Evolutionary conservation across 148 eudicot genomes (phyloP).

Genomic region (Suaeda aralocaspica): DNA sequence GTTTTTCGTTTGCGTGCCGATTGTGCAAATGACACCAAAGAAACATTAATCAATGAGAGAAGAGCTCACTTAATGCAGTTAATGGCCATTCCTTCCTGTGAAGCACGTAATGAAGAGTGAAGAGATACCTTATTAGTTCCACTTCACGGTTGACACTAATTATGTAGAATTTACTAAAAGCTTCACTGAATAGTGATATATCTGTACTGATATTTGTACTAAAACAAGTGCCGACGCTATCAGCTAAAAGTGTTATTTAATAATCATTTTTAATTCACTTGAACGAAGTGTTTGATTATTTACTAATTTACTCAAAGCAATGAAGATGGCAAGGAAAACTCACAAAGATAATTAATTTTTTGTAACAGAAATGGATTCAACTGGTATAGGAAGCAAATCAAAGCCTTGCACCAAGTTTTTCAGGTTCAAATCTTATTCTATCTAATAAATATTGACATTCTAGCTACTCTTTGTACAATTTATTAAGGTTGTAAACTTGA

Average conservation of each 20-base stretch:
- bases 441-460: constrained; percentile 34
- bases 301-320: constrained; percentile 11
- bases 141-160: background rate
- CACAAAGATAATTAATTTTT: constrained; percentile 51
- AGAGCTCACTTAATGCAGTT: background rate
- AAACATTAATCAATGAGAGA: background rate
- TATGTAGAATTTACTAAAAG: background rate
- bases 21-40: background rate
- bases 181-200: background rate
- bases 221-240: constrained; percentile 7
- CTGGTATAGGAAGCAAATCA: constrained; percentile 94
- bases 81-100: background rate
- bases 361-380: constrained; percentile 88
- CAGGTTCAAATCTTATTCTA: constrained; percentile 72
- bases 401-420: constrained; percentile 95
- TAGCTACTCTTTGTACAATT: constrained; percentile 7
- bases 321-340: constrained; percentile 32
- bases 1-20: background rate
- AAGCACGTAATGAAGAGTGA: background rate
- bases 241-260: background rate
- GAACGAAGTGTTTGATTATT: constrained; percentile 15
- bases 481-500: background rate
- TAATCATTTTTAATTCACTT: constrained; percentile 6
- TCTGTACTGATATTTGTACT: background rate
- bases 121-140: no score